Base-by-base conservation (phyloP, 306 rosid genomes). In the Begonia masoniana region DNA sequence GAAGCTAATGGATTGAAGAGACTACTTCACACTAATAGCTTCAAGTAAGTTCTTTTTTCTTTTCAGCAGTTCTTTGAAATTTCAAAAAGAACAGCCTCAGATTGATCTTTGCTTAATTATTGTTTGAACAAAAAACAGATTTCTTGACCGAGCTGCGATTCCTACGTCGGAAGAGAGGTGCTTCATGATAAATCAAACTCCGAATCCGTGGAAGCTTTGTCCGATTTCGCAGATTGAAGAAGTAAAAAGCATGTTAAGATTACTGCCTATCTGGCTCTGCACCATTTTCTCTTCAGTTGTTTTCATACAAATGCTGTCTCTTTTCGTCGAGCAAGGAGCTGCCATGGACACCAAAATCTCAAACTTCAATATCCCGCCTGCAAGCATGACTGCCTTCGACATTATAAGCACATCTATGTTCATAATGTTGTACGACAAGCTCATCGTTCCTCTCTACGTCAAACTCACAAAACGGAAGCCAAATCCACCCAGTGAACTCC, bases 321-420 rank as follows among this genome's bases (percentile, higher is more conserved):
- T 78, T 15, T 78, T 78, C 16, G 78, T 82, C 6, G 73, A 76
- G 51, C 85, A 82, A 55, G 85, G 85, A 8, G 76, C 81, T 0
- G 71, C 83, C 35, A 82, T 78, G 91, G 52, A 76, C 56, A 69
- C 65, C 50, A 43, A 42, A 3, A 54, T 78, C 21, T 50, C 67
- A 7, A 68, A 53, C 58, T 76, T 82, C 24, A 66, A 57, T 48
- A 66, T 78, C 50, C 91, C 81, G 57, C 85, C 83, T 0, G 83
- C 91, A 0, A 76, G 78, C 83, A 78, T 78, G 83, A 73, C 81
- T 0, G 73, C 67, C 9, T 78, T 78, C 12, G 83, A 82, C 66
- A 76, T 82, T 39, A 71, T 76, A 41, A 76, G 78, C 73, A 71
- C 81, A 3, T 50, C 81, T 1, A 26, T 51, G 36, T 82, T 78